Base-by-base conservation (phyloP, 192 early-diverging fungal genomes). In the Mortierella claussenii region DNA sequence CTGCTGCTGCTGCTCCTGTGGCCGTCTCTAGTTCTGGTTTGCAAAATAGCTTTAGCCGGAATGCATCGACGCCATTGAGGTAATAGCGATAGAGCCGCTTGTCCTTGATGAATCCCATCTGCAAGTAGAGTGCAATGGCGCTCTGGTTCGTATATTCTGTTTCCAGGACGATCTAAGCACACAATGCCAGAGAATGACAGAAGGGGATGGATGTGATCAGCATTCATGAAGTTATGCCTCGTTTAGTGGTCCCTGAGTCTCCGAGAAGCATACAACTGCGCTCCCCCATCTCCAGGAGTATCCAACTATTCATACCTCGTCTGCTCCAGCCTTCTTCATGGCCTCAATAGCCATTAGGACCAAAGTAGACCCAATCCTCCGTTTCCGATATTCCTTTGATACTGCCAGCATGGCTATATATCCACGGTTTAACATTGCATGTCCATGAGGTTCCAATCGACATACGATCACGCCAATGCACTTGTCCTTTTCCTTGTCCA, bases 371-470 rank as follows among this genome's bases (percentile, higher is more conserved):
- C 93, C 96, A 42, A 98, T 95, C 18, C 93, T 89, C 18, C 78
- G 85, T 62, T 94, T 92, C 28, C 97, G 76, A 66, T 91, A 91
- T 23, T 84, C 78, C 49, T 89, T 91, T n/a, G 84, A 88, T 11
- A 99, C 96, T 0, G 94, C 96, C 24, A 99, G 83, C 97, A 99
- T 99, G 43, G 90, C 97, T 55, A 99, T 98, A 78, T 99, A 99
- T 1, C 97, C 97, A n/a, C 96, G 82, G 34, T 84, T 70, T 9
- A 36, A 30, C 4, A 55, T 66, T 28, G 61, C 65, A 26, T 84
- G 84, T 40, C 84, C 70, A 73, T 96, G 94, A 34, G 43, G 55
- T 50, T 97, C 94, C n/a, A 97, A 69, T 78, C 92, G 93, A 69
- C 93, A 95, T 10, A 99, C 90, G 33, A 99, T 89, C 21, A 94